Conservation (phyloP, 331 rosid species). For the Cydonia oblonga region DNA sequence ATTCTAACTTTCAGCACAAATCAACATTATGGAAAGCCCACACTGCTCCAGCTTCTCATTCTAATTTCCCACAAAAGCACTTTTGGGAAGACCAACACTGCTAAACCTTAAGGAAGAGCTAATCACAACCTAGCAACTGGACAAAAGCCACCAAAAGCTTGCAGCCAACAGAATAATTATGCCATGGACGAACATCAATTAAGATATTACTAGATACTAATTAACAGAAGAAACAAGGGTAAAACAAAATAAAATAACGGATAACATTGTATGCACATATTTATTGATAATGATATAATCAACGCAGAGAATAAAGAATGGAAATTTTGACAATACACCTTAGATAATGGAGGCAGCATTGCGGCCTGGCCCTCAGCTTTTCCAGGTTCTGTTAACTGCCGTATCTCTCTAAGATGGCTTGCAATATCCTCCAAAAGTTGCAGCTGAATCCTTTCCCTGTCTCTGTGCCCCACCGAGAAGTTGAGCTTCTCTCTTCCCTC, state of each 20-base stretch:
- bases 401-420: constrained; percentile 30
- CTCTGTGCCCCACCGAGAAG: constrained; percentile 22
- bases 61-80: not conserved
- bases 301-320: not conserved
- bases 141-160: not conserved
- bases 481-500: constrained; percentile 44
- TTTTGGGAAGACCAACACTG: not conserved
- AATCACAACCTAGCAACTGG: not conserved
- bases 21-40: not conserved
- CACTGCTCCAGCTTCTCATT: not conserved
- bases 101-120: not conserved
- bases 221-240: not conserved
- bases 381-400: constrained; percentile 21
- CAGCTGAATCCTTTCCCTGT: constrained; percentile 22
- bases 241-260: not conserved
- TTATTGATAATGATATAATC: not conserved
- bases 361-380: constrained; percentile 26
- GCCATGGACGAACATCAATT: not conserved
- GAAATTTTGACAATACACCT: constrained; percentile 14
- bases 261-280: not conserved
- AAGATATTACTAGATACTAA: not conserved
- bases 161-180: not conserved
- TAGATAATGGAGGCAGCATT: constrained; percentile 30
- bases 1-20: not conserved
- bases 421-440: constrained; percentile 32